These are phyloP conservation scores for Gossypium schwendimanii DNA, from an alignment of 441 rosid genomes.

Conservation along the genomic window DNA sequence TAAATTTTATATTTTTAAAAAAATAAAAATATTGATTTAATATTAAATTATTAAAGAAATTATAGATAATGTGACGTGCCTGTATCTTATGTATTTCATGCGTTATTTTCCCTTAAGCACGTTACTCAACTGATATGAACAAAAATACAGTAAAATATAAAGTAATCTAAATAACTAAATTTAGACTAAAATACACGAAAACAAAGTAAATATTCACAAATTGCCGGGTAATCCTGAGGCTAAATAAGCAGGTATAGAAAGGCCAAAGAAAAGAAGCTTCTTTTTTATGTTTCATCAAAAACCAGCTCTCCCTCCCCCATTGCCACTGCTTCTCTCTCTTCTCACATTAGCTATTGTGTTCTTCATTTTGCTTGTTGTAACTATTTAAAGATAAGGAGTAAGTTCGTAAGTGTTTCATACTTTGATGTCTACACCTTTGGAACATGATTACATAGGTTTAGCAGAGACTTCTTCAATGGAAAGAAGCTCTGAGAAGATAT, in stretches of 20 bases:
- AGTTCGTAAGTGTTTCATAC: not conserved
- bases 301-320: slow-evolving; percentile 3
- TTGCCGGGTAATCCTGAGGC: not conserved
- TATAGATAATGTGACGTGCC: too few species aligned
- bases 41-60: too few species aligned
- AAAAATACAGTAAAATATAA: too few species aligned
- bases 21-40: too few species aligned
- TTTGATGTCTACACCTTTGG: slow-evolving; percentile 50
- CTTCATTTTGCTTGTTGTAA: not conserved
- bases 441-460: slow-evolving; percentile 68
- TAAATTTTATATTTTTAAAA: fast-evolving
- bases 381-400: not conserved
- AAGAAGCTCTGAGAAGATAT: slow-evolving; percentile 35
- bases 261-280: slow-evolving; percentile 45
- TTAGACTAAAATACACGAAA: not conserved
- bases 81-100: too few species aligned
- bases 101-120: too few species aligned
- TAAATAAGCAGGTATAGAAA: slow-evolving; percentile 23
- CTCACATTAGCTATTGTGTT: not conserved
- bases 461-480: slow-evolving; percentile 44
- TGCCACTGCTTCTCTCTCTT: not conserved
- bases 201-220: not conserved
- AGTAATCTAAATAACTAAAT: too few species aligned
- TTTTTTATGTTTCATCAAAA: slow-evolving; percentile 30
- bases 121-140: too few species aligned